Conservation (phyloP, 2,329 filamentous ascomycete genomes). For the Ophiocordyceps camponoti-rufipedis region DNA sequence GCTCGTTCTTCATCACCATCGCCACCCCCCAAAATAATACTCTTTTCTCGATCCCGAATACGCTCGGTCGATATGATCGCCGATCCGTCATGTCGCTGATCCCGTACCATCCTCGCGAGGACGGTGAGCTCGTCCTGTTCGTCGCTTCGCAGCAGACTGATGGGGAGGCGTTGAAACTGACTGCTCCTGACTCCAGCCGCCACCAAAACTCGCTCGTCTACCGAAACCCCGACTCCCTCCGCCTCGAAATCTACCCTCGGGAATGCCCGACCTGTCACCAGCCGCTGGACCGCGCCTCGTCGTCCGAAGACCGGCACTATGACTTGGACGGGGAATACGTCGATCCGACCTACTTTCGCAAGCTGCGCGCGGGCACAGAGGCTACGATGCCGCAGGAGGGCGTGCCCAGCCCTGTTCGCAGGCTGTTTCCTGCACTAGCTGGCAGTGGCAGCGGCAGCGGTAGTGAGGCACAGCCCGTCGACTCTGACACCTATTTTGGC, state of each 20-base stretch:
- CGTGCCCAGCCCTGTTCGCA: slow-evolving; percentile 34
- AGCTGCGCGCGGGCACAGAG: slow-evolving; percentile 47
- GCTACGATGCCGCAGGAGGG: slow-evolving; percentile 25
- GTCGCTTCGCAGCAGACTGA: background rate
- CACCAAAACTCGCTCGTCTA: slow-evolving; percentile 87
- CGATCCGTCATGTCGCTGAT: slow-evolving; percentile 43
- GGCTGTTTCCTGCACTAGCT: slow-evolving; percentile 26
- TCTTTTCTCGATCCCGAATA: background rate
- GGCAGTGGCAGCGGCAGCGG: slow-evolving; percentile 2
- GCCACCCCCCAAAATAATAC: too few relatives aligned
- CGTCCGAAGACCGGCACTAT: slow-evolving; percentile 27
- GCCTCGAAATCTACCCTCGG: slow-evolving; percentile 62
- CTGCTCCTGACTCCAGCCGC: slow-evolving; percentile 36
- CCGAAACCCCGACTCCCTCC: slow-evolving; percentile 67
- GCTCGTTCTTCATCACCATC: too few relatives aligned
- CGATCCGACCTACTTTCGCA: slow-evolving; percentile 85
- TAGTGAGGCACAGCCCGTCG: background rate
- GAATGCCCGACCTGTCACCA: slow-evolving; percentile 89
- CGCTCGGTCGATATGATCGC: slow-evolving; percentile 5
- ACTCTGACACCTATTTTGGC: slow-evolving; percentile 7
- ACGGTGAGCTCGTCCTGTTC: slow-evolving; percentile 62
- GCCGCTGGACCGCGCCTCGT: slow-evolving; percentile 30
- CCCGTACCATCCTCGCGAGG: slow-evolving; percentile 55
- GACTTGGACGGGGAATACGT: slow-evolving; percentile 45
- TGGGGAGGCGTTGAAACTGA: background rate